Conservation (phyloP, 768 basidiomycete genomes). For the Auricularia heimuer region DNA sequence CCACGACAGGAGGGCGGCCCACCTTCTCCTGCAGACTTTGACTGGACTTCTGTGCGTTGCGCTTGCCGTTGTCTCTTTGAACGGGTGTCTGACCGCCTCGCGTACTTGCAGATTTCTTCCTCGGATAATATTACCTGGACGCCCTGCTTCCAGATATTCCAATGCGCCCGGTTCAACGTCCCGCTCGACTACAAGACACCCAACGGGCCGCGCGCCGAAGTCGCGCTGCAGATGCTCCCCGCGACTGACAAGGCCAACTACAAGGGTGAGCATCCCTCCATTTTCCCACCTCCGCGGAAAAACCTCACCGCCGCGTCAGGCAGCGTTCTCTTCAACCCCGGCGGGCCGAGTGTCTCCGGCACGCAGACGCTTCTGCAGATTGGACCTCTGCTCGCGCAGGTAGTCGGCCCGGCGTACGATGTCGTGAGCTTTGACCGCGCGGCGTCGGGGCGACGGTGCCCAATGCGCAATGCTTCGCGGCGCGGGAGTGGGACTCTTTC, state of each 20-base stretch:
- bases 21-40: too few species aligned
- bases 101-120: too few species aligned
- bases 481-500: not conserved
- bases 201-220: not conserved
- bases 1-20: too few species aligned
- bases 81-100: too few species aligned
- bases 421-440: not conserved
- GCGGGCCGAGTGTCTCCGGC: not conserved
- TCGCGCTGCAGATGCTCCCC: not conserved
- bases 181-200: not conserved
- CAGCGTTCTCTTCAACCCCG: not conserved
- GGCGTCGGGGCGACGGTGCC: not conserved
- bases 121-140: not conserved
- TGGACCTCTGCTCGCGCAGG: not conserved
- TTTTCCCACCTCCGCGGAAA: too few species aligned
- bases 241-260: constrained; percentile 1
- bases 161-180: not conserved
- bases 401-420: not conserved
- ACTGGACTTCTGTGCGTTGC: too few species aligned
- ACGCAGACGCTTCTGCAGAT: not conserved
- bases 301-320: not conserved
- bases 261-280: not conserved
- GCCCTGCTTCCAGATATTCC: not conserved
- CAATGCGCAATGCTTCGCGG: not conserved
- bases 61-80: too few species aligned